These are phyloP conservation scores for Juglanconis oblonga DNA, from an alignment of 2,329 filamentous ascomycete genomes.

Conservation along the genomic window DNA sequence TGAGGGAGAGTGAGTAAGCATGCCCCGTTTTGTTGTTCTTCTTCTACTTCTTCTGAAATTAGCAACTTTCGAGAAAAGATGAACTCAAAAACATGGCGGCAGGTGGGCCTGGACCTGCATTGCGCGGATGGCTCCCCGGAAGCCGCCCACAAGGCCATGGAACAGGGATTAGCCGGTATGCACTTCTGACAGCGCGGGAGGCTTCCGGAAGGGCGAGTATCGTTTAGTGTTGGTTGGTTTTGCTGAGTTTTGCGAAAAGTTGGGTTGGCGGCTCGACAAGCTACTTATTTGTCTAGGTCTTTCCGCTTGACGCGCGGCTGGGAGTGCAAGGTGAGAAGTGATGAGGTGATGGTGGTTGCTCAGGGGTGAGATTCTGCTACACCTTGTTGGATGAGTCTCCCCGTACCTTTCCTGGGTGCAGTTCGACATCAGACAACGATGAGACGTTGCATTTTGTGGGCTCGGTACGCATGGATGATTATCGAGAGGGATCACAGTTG, in stretches of 20 bases:
- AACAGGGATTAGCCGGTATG: conserved; percentile 10
- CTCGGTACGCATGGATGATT: too few relatives aligned
- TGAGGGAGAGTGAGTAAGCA: neutral
- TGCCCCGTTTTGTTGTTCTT: neutral
- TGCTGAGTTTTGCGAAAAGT: neutral
- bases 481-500: too few relatives aligned
- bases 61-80: conserved; percentile 18
- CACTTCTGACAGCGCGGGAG: conserved; percentile 17
- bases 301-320: neutral
- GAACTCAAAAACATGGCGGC: conserved; percentile 9
- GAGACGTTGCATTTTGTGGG: too few relatives aligned
- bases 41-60: conserved; percentile 6
- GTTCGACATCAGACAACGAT: too few relatives aligned
- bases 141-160: conserved; percentile 3
- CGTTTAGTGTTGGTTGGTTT: neutral
- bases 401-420: too few relatives aligned
- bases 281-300: neutral
- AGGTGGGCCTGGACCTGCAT: conserved; percentile 14
- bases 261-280: neutral
- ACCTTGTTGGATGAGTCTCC: too few relatives aligned
- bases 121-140: conserved; percentile 14
- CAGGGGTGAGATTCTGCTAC: too few relatives aligned
- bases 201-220: conserved; percentile 4
- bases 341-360: too few relatives aligned
- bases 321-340: too few relatives aligned